Percentiles rank a stretch among this genome's conserved stretches.
These are phyloP conservation scores for Carex cristatella DNA, from an alignment of 176 grass and related monocot species.

Conservation along the genomic window DNA sequence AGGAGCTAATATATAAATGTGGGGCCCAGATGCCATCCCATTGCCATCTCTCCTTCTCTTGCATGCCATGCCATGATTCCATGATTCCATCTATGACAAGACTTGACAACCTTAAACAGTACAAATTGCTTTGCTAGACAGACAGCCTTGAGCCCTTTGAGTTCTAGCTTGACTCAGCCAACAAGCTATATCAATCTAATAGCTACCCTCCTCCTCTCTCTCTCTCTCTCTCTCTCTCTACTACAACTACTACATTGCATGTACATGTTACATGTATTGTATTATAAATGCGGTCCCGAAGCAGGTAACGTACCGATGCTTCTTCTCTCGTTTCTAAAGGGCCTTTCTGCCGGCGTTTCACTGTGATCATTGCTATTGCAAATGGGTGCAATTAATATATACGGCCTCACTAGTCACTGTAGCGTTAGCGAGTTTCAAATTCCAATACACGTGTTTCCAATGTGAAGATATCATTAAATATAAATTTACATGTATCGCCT, in stretches of 20 bases:
- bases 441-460: not conserved
- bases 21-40: constrained; percentile 16
- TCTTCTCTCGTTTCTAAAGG: too few relatives aligned
- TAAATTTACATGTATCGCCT: not conserved
- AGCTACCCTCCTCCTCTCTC: not conserved
- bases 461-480: not conserved
- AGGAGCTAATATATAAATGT: not conserved
- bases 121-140: constrained; percentile 19
- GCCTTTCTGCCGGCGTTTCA: too few relatives aligned
- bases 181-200: not conserved
- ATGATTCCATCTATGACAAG: constrained; percentile 36
- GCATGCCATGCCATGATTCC: constrained; percentile 13
- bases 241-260: not conserved
- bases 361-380: not conserved
- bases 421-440: not conserved
- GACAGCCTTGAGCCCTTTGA: not conserved
- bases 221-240: not conserved
- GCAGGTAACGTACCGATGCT: too few relatives aligned
- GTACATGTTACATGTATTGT: not conserved
- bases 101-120: constrained; percentile 41
- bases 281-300: constrained; percentile 1
- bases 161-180: not conserved
- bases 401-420: not conserved
- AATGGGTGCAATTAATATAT: not conserved
- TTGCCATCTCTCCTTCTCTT: not conserved